phyloP scores from a whole-genome alignment of 129 eudicot genomes.

The Saussurea involucrata region DNA sequence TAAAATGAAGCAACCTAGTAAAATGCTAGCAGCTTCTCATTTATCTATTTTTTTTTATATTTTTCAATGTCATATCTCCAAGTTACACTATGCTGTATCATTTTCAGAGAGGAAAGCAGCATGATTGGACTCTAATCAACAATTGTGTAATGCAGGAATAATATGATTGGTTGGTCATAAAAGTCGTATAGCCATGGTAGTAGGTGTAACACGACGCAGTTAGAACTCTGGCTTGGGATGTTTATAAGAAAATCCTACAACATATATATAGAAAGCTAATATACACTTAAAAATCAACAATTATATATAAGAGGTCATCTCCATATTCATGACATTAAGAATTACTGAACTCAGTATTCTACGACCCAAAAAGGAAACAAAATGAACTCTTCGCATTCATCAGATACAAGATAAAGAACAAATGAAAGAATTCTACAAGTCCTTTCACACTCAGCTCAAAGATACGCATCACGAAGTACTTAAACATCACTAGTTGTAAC shows the following conservation, averaged over 20 bases:
- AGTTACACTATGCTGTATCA: not conserved
- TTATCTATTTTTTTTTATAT: not conserved
- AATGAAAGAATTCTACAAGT: not conserved
- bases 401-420: not conserved
- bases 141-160: not conserved
- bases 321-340: not conserved
- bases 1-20: not conserved
- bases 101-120: not conserved
- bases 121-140: not conserved
- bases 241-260: not conserved
- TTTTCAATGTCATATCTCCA: not conserved
- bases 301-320: not conserved
- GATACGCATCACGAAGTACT: constrained; percentile 2
- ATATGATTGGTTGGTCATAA: not conserved
- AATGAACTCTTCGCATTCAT: not conserved
- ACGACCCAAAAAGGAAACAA: not conserved
- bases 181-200: not conserved
- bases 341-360: not conserved
- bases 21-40: not conserved
- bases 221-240: not conserved
- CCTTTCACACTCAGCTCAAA: not conserved
- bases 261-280: not conserved
- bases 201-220: not conserved
- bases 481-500: constrained; percentile 4
- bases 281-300: not conserved